Base-by-base conservation (phyloP, 2,329 filamentous ascomycete species). In the Beauveria asiatica region DNA sequence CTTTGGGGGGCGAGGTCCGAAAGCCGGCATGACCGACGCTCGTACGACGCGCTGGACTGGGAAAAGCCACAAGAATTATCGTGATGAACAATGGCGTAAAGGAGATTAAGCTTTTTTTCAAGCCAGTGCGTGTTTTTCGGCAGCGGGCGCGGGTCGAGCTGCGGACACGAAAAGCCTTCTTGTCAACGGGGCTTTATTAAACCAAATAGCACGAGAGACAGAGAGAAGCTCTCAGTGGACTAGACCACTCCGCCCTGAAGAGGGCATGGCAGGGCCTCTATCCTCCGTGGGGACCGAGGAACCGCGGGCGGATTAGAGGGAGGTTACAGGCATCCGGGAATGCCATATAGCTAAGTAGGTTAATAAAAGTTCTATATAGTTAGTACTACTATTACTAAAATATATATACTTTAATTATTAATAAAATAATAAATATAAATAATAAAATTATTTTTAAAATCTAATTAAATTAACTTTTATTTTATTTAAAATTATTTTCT, bases 1-100 rank as follows among this genome's bases (percentile, higher is more conserved):
- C 48, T 21, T 17, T 17, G 7, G 21, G 21, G n/a, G 23, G 33
- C 33, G 45, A 50, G 13, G 42, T 45, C 53, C 53, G 42, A 27
- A 9, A 13, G n/a, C 25, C 55, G 55, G 55, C 55, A 57, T 57
- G 55, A 30, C 55, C 55, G 55, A 57, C 23, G 33, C 45, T 50
- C 55, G 55, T 57, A 57, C 55, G 45, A 57, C 21, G 13, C 27
- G 42, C 42, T 27, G 42, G 42, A 30, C 53, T 23, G 8, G 6
- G 10, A 25, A 6, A 53, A 23, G 37, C 33, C 50, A 42, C 33
- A 19, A 13, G 17, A 55, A 46, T 11, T 42, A 41, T 37, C 37
- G 33, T 53, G 37, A n/a, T 33, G 48, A 19, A 41, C 37, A 53
- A 53, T 41, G 37, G 50, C 50, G 37, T 33, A 33, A 16, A 3